Evolutionary conservation across 306 rosid species (phyloP), one percentile per base, ranked within the genome.

Genomic region (Trichosanthes truncata): DNA sequence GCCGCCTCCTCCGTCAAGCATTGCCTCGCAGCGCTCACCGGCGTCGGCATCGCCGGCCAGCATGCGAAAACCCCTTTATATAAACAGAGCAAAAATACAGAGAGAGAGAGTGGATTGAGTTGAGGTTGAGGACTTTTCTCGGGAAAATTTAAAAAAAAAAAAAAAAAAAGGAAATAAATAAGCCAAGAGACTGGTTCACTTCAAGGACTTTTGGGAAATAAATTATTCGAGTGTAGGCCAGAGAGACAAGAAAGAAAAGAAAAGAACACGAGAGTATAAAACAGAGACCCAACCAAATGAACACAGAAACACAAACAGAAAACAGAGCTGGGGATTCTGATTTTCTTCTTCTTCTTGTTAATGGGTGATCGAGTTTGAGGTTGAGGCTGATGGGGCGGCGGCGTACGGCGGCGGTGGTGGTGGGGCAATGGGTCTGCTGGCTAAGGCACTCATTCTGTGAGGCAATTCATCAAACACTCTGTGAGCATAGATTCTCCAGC

Each of bases 21-120:
- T 90, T 96, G 97, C 93, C 94, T 88, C 77, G 98, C 99, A 40
- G 86, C 79, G 85, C 91, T 89, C 11, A 96, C 97, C 97, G 97
- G 94, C 97, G 97, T 93, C 76, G 97, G 99, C 99, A 96, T 96
- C 94, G 94, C 97, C 97, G 97, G 97, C 84, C 60, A 87, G 88
- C 97, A 86, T 87, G 80, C 79, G 90, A 62, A 55, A 31, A 40
- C 21, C 48, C 60, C 53, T 33, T 41, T 7, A 29, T 18, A 25
- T 5, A 21, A 41, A 67, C 76, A 71, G 51, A 71, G 35, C 2
- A 29, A 13, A 31, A 13, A 25, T 1, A 33, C 13, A 31, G 33
- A 40, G 26, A 41, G 3, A n/a, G 15, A 1, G 55, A 33, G 25
- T 6, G 12, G 72, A 33, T 36, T 51, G 7, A 81, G 9, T 36